phyloP scores from a whole-genome alignment of 768 basidiomycete genomes.

The Agrocybe praecox region DNA sequence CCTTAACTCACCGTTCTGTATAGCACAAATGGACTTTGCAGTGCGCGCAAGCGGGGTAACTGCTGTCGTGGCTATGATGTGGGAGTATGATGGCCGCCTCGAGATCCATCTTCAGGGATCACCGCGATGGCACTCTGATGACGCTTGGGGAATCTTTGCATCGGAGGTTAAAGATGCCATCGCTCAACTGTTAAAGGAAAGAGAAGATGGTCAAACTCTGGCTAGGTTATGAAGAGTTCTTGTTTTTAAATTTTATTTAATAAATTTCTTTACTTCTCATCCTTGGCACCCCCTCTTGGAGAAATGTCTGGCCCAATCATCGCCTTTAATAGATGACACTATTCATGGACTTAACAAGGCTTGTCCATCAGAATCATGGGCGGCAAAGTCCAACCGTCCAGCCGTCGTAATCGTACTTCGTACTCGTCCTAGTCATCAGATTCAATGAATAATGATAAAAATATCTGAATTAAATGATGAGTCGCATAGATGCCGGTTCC shows the following conservation, averaged over 20 bases:
- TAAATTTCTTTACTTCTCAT: background rate
- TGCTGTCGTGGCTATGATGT: conserved; percentile 4
- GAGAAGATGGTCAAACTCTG: background rate
- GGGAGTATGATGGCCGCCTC: conserved; percentile 1
- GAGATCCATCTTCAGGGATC: conserved; percentile 1
- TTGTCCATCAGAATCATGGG: no score
- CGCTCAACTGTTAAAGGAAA: background rate
- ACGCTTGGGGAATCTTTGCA: background rate
- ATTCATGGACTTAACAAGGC: no score
- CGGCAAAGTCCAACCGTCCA: no score
- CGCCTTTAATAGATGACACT: no score
- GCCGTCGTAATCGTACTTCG: no score
- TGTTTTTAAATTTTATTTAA: background rate
- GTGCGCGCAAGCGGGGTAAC: conserved; percentile 1
- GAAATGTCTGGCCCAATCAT: no score
- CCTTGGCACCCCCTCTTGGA: background rate
- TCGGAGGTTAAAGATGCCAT: background rate
- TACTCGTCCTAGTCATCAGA: no score
- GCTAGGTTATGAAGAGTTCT: background rate
- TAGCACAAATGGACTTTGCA: background rate
- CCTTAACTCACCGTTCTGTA: background rate
- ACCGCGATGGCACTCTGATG: background rate
- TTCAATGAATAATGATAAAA: no score
- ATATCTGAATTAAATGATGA: no score
- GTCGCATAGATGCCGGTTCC: no score